These are phyloP conservation scores for Trapa bicornis DNA, from an alignment of 345 rosid genomes.

Conservation along the genomic window DNA sequence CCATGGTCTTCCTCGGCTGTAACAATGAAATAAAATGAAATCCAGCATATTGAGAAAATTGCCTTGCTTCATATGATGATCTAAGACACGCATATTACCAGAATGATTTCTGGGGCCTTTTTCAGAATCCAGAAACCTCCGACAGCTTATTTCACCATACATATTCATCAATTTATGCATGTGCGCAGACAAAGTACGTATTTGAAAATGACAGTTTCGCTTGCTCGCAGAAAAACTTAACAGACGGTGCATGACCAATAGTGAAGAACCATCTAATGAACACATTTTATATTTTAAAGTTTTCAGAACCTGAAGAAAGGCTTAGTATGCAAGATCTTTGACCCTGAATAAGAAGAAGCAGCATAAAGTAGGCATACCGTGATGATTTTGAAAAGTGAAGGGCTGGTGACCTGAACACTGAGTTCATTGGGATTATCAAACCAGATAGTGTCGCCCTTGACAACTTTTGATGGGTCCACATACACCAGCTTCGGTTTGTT, in stretches of 20 bases:
- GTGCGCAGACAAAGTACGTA: too few relatives aligned
- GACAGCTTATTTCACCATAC: neutral
- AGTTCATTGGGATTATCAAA: slow-evolving; percentile 84
- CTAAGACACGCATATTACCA: neutral
- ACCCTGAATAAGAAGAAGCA: neutral
- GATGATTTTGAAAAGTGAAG: slow-evolving; percentile 79
- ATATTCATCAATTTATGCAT: too few relatives aligned
- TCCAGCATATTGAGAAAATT: neutral
- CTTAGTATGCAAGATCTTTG: neutral
- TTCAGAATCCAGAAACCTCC: neutral
- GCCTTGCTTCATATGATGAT: neutral
- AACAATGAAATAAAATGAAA: slow-evolving; percentile 4
- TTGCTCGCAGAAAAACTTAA: too few relatives aligned
- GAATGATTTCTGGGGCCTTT: neutral
- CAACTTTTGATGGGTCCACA: slow-evolving; percentile 80
- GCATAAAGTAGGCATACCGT: slow-evolving; percentile 38
- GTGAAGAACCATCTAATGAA: neutral
- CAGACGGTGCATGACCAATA: neutral
- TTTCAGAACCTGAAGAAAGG: neutral
- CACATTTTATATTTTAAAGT: neutral
- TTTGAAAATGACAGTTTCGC: too few relatives aligned
- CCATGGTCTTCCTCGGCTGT: slow-evolving; percentile 92
- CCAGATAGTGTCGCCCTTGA: slow-evolving; percentile 78
- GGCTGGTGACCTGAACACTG: slow-evolving; percentile 64
- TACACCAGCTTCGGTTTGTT: slow-evolving; percentile 84